These are phyloP conservation scores for Rubroboletus pulcherrimus DNA, from an alignment of 768 basidiomycete genomes.

Conservation along the genomic window DNA sequence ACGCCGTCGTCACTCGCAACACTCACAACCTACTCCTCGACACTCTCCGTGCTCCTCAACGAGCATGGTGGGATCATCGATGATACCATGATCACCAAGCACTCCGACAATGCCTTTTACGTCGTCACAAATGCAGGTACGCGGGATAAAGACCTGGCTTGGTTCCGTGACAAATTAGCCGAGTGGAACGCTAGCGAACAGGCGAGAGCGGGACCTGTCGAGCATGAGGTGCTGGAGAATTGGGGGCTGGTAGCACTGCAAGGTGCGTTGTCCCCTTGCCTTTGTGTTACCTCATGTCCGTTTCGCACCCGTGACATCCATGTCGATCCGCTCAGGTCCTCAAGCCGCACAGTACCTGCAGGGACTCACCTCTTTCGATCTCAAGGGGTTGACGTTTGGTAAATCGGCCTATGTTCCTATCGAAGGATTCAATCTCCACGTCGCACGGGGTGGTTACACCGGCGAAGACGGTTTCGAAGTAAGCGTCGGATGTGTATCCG, in stretches of 20 bases:
- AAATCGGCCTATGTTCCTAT: constrained; percentile 77
- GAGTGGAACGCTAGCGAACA: constrained; percentile 72
- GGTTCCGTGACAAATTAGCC: constrained; percentile 63
- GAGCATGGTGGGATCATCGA: constrained; percentile 92
- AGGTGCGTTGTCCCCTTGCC: constrained; percentile 43
- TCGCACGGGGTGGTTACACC: constrained; percentile 94
- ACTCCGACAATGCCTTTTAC: constrained; percentile 76
- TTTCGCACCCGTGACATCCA: neutral
- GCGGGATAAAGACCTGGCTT: constrained; percentile 73
- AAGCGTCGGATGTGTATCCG: neutral
- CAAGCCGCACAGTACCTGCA: constrained; percentile 80
- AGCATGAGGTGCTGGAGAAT: constrained; percentile 73
- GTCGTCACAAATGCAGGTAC: constrained; percentile 96
- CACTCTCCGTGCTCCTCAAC: constrained; percentile 87
- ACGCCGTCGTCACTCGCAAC: constrained; percentile 77
- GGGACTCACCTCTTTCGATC: constrained; percentile 66
- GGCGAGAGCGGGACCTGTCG: constrained; percentile 56
- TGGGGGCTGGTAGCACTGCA: constrained; percentile 92
- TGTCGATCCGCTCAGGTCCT: constrained; percentile 52
- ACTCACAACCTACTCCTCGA: constrained; percentile 71
- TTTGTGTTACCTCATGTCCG: neutral
- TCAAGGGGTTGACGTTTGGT: constrained; percentile 77
- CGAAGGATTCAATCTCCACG: constrained; percentile 59
- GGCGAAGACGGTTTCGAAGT: constrained; percentile 99
- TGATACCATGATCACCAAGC: constrained; percentile 89